Evolutionary conservation across 2,329 filamentous ascomycete species (phyloP), one percentile per base, ranked within the genome.

Genomic region (Hymenoscyphus fructigenus): DNA sequence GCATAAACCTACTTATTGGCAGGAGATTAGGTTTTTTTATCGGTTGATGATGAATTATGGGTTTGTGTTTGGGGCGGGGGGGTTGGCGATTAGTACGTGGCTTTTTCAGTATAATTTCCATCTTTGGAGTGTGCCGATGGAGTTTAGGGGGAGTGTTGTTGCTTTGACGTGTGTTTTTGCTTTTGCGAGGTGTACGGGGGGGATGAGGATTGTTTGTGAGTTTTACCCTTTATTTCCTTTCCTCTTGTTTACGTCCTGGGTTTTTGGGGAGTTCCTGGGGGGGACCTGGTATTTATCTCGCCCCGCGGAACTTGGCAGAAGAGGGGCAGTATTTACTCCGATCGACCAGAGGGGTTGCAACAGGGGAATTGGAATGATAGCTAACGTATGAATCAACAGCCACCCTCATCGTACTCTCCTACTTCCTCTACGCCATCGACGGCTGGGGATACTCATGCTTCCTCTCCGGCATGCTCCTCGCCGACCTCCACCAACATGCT

Each of bases 401-500:
- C 20, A 9, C 23, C 60, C 32, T 64, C 57, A 9, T 41, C 23
- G 9, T 60, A 7, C 61, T n/a, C 38, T 15, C 20, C 67, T 91
- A 91, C 76, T 90, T 89, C 72, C 79, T 91, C 73, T 90, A 89
- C 74, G 82, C 91, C 60, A 82, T 82, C 3, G 89, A 91, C 73
- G 88, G 86, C 28, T 85, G 82, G 76, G 86, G 85, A 72, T 84
- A 83, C 68, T 80, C 86, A 17, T 79, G 88, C 75, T 90, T 90
- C 73, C 75, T 84, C 14, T 77, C 81, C 0, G 88, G 88, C 26
- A 86, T 89, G 83, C 75, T 89, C 3, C 79, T 88, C 14, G 83
- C 83, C 74, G 86, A 90, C 65, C 75, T 90, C 34, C 87, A 90
- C 68, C 71, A 85, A 5, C 79, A 88, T 1, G 81, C 83, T 0